Conservation (phyloP, 2,329 filamentous ascomycete genomes). For the Claviceps pazoutovae region DNA sequence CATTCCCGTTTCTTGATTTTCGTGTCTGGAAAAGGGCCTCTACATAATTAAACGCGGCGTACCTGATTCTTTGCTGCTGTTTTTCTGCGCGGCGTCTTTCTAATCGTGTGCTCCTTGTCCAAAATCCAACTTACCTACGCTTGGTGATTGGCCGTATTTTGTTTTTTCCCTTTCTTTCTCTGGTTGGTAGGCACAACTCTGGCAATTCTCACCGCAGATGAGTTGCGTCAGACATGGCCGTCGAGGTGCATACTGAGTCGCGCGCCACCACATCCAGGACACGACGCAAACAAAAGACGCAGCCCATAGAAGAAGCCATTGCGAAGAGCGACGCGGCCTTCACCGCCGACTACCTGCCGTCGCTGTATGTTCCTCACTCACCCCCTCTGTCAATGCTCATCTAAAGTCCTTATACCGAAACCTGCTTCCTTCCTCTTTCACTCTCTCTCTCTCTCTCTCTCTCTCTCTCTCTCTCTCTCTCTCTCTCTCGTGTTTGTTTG, state of each 20-base stretch:
- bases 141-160: background rate
- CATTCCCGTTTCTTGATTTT: too few relatives aligned
- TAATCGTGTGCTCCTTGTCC: background rate
- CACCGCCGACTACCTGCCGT: slow-evolving; percentile 1
- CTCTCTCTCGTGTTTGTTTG: background rate
- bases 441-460: background rate
- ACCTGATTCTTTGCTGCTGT: too few relatives aligned
- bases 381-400: too few relatives aligned
- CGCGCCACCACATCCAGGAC: background rate
- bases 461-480: background rate
- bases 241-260: background rate
- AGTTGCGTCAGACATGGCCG: background rate
- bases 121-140: background rate
- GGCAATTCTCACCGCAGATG: background rate
- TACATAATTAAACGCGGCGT: too few relatives aligned
- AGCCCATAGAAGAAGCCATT: slow-evolving; percentile 1
- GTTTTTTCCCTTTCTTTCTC: background rate
- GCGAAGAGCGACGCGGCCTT: slow-evolving; percentile 2
- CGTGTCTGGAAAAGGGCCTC: too few relatives aligned
- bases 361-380: slow-evolving; percentile 19
- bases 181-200: background rate
- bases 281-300: background rate
- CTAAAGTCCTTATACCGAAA: background rate
- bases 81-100: too few relatives aligned
- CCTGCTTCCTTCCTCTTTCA: background rate